Evolutionary conservation across 2,329 filamentous ascomycete genomes (phyloP), one percentile per base, ranked within the genome.

Genomic region (Penicillium sumatraense): DNA sequence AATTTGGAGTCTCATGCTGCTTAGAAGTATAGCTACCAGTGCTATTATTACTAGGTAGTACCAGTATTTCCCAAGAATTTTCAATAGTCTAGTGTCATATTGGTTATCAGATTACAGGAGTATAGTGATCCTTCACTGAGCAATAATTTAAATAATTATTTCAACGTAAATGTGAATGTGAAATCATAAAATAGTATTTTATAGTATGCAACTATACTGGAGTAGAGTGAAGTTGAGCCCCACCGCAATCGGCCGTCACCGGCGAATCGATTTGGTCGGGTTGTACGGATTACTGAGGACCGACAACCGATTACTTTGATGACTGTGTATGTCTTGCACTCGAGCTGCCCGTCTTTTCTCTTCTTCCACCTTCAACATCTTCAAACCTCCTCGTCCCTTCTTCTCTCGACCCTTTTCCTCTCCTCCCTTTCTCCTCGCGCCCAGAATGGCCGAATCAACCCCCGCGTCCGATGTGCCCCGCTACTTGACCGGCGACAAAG

Each of bases 401-500:
- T 24, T 49, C 36, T 11, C 41, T 38, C 36, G 16, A 52, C n/a
- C 29, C 27, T 23, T 31, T 13, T 42, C 21, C 33, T 45, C 29
- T 20, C 16, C 35, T 31, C n/a, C 38, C 21, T 27, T 45, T 24
- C 23, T 16, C 35, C 33, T 21, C 23, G 31, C 40, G 18, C 42
- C 26, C 24, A 52, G 6, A 14, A 64, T 64, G 63, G 10, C 61
- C 36, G 20, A 60, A 31, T 45, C 41, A 35, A 50, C 60, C 63
- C 62, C 65, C 61, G 58, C 63, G 51, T 66, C 66, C 50, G 51
- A 56, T 49, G 51, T 68, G 42, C 74, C 76, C 59, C 78, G 79
- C 65, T 85, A 93, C 70, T 82, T 99, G 62, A 93, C 88, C 33
- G 93, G 93, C 72, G 87, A 98, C 70, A 83, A 83, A 60, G 80